Conservation (phyloP, 257 asterid genomes). For the Catharanthus roseus region DNA sequence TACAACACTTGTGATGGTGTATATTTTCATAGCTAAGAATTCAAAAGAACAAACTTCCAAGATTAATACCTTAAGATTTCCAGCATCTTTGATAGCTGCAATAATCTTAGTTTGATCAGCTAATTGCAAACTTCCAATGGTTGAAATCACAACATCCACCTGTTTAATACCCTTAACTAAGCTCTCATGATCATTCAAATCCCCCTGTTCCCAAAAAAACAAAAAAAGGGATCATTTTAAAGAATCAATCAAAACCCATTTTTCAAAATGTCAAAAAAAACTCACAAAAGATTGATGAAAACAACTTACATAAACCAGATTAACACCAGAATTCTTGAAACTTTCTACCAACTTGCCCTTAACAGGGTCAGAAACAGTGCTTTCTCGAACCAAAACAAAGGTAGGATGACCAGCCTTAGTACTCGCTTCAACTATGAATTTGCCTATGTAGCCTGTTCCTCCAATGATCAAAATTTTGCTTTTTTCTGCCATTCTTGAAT, state of each 20-base stretch:
- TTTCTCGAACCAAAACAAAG: constrained; percentile 49
- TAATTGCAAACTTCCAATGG: constrained; percentile 41
- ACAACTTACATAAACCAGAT: constrained; percentile 42
- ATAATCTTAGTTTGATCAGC: constrained; percentile 45
- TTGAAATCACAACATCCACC: constrained; percentile 61
- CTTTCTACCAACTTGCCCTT: constrained; percentile 50
- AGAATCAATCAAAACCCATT: not conserved
- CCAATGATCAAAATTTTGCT: constrained; percentile 86
- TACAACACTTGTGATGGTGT: no score
- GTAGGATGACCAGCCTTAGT: constrained; percentile 74
- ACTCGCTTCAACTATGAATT: constrained; percentile 66
- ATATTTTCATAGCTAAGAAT: no score
- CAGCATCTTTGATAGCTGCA: constrained; percentile 53
- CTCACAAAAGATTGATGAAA: no score
- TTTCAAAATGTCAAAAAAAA: not conserved
- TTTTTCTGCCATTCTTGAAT: constrained; percentile 47
- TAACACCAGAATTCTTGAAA: constrained; percentile 61
- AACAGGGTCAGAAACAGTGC: constrained; percentile 52
- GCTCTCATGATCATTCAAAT: constrained; percentile 46
- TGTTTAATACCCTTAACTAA: constrained; percentile 51
- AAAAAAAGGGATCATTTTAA: not conserved
- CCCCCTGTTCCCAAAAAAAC: constrained; percentile 52
- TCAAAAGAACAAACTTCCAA: no score
- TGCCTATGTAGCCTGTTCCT: constrained; percentile 82
- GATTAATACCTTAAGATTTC: constrained; percentile 50